Base-by-base conservation (phyloP, 2,329 filamentous ascomycete genomes). In the Kalmusia sp. region DNA sequence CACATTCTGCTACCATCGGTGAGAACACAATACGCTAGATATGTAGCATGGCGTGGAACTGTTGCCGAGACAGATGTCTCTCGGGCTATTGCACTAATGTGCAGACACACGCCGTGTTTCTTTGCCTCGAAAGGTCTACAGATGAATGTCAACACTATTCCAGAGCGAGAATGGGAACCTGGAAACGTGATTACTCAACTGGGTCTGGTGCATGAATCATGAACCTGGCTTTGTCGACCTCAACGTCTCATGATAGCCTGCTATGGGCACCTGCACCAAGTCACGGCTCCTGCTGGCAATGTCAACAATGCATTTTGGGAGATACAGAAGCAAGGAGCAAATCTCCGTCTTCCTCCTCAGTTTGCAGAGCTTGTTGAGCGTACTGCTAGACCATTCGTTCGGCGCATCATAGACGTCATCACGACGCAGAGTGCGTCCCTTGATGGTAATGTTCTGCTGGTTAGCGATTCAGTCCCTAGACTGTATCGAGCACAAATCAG, bases 1-100 rank as follows among this genome's bases (percentile, higher is more conserved):
- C 22, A 40, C 6, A 52, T 52, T 17, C 55, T 63, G 27, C 52
- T 56, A 17, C 59, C 63, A 4, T 45, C 59, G 9, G 39, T 65
- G 11, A 48, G 61, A 17, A 57, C 63, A 7, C 57, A 50, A 12
- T 71, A 69, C 31, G 59, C 62, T 4, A 65, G 68, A 25, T 70
- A 69, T 35, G 58, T 70, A 3, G 61, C 64, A 17, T 69, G 62
- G 64, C 47, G 68, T 22, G 68, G 68, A 34, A 68, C 67, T 0
- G 61, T 69, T 4, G 57, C 55, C 2, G 68, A 67, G 47, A 31
- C 52, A 2, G 12, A 57, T 34, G 51, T 62, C 8, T 65, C 60
- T 56, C n/a, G n/a, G n/a, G n/a, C n/a, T n/a, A n/a, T n/a, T n/a
- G n/a, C n/a, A n/a, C n/a, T n/a, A n/a, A n/a, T n/a, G n/a, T n/a